These are phyloP conservation scores for Stagonosporopsis vannaccii DNA, from an alignment of 2,329 filamentous ascomycete species.

Conservation along the genomic window DNA sequence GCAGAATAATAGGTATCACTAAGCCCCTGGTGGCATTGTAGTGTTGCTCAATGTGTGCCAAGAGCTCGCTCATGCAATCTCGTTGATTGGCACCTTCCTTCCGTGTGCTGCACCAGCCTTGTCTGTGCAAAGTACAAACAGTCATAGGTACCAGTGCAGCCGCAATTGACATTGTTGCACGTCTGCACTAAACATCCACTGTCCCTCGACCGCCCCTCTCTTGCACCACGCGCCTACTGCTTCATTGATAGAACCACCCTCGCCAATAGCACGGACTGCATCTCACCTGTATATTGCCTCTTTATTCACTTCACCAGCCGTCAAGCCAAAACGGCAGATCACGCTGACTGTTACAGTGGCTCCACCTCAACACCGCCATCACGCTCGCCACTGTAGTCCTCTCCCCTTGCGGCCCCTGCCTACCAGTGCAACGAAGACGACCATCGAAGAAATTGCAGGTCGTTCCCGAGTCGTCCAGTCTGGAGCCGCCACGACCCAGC, in stretches of 20 bases:
- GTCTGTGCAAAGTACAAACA: not conserved
- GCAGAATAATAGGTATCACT: not conserved
- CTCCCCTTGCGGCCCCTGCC: conserved; percentile 16
- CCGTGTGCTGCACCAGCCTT: not conserved
- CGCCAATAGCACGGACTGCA: not conserved
- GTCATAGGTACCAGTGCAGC: not conserved
- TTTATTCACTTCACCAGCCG: no score
- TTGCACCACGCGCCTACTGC: conserved; percentile 4
- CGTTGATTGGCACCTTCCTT: not conserved
- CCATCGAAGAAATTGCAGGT: conserved; percentile 7
- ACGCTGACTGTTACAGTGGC: not conserved
- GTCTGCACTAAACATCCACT: not conserved
- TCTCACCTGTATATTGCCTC: not conserved
- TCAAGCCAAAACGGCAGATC: not conserved
- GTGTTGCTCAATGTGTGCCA: no score
- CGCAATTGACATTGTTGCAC: not conserved
- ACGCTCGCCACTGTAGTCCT: conserved; percentile 16
- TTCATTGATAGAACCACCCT: conserved; percentile 4
- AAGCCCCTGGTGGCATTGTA: no score
- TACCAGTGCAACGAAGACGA: conserved; percentile 14
- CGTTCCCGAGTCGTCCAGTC: conserved; percentile 17
- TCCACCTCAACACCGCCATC: conserved; percentile 14
- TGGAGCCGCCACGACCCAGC: conserved; percentile 25
- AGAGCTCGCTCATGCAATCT: not conserved
- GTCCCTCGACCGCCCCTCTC: not conserved